A percentile compares a stretch with the other conserved stretches of the same genome.
Evolutionary conservation across 2,329 filamentous ascomycete genomes (phyloP).

Genomic region (Diaporthe ilicicola): DNA sequence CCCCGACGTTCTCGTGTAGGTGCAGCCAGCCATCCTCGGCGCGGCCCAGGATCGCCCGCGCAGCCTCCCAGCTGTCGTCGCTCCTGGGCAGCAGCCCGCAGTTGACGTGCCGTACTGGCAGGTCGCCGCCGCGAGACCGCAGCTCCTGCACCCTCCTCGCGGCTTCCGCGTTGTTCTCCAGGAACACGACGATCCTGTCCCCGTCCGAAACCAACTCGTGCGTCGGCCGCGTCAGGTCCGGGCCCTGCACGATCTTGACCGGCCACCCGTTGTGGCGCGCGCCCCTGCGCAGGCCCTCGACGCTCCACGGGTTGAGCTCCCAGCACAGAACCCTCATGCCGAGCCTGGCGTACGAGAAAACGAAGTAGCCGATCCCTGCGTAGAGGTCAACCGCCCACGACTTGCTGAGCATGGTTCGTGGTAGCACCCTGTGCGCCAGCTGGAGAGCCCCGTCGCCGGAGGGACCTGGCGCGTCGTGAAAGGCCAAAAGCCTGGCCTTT

Average conservation of each 20-base stretch:
- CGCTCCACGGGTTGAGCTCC: constrained; percentile 89
- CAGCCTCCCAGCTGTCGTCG: constrained; percentile 59
- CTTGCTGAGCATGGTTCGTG: constrained; percentile 37
- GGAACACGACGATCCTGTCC: constrained; percentile 71
- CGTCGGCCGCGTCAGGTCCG: constrained; percentile 49
- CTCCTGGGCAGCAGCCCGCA: constrained; percentile 70
- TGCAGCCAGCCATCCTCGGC: constrained; percentile 64
- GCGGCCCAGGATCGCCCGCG: constrained; percentile 54
- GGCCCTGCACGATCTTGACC: constrained; percentile 60
- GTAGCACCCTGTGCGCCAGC: background rate
- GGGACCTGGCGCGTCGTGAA: constrained; percentile 43
- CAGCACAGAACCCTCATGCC: constrained; percentile 82
- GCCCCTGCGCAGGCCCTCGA: constrained; percentile 83
- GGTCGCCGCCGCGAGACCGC: constrained; percentile 44
- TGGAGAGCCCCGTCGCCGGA: background rate
- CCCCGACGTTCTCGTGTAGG: constrained; percentile 72
- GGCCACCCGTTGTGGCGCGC: constrained; percentile 74
- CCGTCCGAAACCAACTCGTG: constrained; percentile 50
- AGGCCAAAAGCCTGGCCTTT: constrained; percentile 77
- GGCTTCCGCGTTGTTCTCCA: constrained; percentile 72
- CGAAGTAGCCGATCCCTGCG: constrained; percentile 93
- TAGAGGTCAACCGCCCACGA: constrained; percentile 81
- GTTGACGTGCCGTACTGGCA: constrained; percentile 67
- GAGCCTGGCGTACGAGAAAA: constrained; percentile 80
- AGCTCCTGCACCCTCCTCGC: constrained; percentile 49